phyloP scores from a whole-genome alignment of 768 basidiomycete genomes.

The Hygrocybe coccinea region DNA sequence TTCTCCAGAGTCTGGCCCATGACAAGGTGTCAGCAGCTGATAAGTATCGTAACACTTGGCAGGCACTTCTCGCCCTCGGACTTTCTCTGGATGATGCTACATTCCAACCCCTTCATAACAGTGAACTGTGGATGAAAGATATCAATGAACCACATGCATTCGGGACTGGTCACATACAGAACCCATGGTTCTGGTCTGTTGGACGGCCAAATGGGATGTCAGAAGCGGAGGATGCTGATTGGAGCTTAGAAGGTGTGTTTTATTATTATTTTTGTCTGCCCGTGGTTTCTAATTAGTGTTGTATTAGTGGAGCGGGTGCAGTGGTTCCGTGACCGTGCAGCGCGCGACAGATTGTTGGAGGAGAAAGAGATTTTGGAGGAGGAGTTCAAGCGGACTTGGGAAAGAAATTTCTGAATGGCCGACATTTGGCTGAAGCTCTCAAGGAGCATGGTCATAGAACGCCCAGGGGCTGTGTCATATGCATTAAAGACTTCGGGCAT shows the following conservation, averaged over 20 bases:
- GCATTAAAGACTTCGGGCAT: background rate
- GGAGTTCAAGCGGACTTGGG: conserved; percentile 18
- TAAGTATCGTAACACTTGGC: conserved; percentile 12
- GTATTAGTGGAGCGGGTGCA: conserved; percentile 21
- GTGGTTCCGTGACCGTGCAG: conserved; percentile 26
- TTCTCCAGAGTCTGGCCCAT: conserved; percentile 13
- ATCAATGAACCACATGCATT: conserved; percentile 11
- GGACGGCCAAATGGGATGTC: conserved; percentile 13
- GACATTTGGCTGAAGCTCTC: background rate
- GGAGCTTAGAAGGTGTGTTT: conserved; percentile 22
- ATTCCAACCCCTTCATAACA: conserved; percentile 16
- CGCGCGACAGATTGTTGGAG: conserved; percentile 21
- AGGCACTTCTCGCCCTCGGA: conserved; percentile 15
- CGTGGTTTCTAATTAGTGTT: background rate
- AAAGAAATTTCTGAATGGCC: background rate
- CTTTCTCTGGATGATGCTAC: conserved; percentile 8
- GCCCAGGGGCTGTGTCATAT: background rate
- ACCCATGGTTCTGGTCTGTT: conserved; percentile 24
- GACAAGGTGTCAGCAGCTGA: conserved; percentile 15
- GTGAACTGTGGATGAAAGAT: conserved; percentile 18
- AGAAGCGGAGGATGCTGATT: conserved; percentile 14
- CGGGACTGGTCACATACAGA: conserved; percentile 16
- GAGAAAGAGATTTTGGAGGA: conserved; percentile 27
- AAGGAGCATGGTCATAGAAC: background rate
- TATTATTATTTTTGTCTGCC: background rate